Evolutionary conservation across 2,329 filamentous ascomycete species (phyloP), one percentile per base, ranked within the genome.

Genomic region (Penicillium glabrum): DNA sequence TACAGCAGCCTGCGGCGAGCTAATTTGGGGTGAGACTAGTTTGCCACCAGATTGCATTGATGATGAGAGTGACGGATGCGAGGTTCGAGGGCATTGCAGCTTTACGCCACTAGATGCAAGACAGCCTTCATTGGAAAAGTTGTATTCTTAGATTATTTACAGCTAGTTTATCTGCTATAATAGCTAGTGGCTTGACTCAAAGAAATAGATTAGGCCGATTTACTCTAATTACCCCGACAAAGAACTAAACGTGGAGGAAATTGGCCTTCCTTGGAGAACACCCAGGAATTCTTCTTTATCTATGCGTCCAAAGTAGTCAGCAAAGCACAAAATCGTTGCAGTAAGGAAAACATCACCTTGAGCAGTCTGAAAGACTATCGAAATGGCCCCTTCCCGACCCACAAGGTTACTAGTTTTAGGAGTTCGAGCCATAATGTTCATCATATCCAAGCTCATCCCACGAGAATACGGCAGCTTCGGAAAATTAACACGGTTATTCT

Each of bases 391-490:
- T 27, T 57, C 57, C 19, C 54, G 63, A 33, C 50, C 59, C 6
- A 57, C 57, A 41, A 47, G 43, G 24, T 50, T 65, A 1, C 59
- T 61, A 13, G 61, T 59, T 41, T 62, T 71, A 7, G 69, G 61
- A n/a, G 58, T 53, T 10, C 62, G 65, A 8, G 70, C 62, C 19
- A 63, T 57, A 10, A 72, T 63, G 33, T 67, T 64, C 39, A 65
- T 63, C 62, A 72, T 61, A 47, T 72, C 69, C 19, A 72, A 56
- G 21, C 61, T 53, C 9, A 53, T 66, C 1, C 70, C 70, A 29
- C 69, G 54, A 13, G 59, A 56, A 49, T 64, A 71, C 11, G 58
- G 53, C 19, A 59, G 35, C 3, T 51, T 51, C 4, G 62, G 61
- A 41, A 72, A 61, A 13, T 51, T 61, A 7, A 69, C 58, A 2